Conservation (phyloP, 352 stramenopile genomes). For the Pythium periplocum region DNA sequence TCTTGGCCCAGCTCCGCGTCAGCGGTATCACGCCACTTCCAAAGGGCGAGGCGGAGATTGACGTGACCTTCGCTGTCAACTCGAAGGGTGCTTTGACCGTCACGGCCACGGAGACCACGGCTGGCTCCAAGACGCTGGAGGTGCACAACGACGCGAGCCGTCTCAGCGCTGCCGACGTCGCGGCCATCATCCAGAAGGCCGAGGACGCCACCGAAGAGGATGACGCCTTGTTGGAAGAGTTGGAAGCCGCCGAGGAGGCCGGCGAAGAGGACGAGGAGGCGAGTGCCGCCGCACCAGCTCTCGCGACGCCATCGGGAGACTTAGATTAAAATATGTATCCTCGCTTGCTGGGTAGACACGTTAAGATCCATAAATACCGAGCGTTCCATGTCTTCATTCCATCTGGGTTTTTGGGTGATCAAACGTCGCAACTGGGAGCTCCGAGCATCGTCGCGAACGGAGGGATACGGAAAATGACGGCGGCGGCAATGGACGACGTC, state of each 20-base stretch:
- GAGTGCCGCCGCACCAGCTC: slow-evolving; percentile 17
- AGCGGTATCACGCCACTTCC: slow-evolving; percentile 83
- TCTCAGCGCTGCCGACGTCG: slow-evolving; percentile 58
- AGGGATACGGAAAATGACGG: too few species aligned
- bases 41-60: slow-evolving; percentile 90
- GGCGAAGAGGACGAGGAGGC: slow-evolving; percentile 33
- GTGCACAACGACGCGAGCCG: slow-evolving; percentile 72
- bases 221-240: slow-evolving; percentile 61
- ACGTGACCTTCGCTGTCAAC: slow-evolving; percentile 91
- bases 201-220: slow-evolving; percentile 83
- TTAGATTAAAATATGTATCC: slow-evolving; percentile 67
- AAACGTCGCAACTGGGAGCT: too few species aligned
- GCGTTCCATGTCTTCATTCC: not conserved
- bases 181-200: slow-evolving; percentile 75
- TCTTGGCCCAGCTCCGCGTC: slow-evolving; percentile 90
- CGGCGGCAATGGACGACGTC: slow-evolving; percentile 32
- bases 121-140: slow-evolving; percentile 69
- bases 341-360: not conserved
- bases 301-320: slow-evolving; percentile 53
- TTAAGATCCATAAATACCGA: not conserved
- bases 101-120: slow-evolving; percentile 76
- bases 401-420: too few species aligned
- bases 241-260: slow-evolving; percentile 63
- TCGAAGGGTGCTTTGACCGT: slow-evolving; percentile 94
- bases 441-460: too few species aligned